A percentile compares a stretch with the other conserved stretches of the same genome.
phyloP scores from a whole-genome alignment of 805 yeast genomes.

The Ogataea trehaloabstinens region DNA sequence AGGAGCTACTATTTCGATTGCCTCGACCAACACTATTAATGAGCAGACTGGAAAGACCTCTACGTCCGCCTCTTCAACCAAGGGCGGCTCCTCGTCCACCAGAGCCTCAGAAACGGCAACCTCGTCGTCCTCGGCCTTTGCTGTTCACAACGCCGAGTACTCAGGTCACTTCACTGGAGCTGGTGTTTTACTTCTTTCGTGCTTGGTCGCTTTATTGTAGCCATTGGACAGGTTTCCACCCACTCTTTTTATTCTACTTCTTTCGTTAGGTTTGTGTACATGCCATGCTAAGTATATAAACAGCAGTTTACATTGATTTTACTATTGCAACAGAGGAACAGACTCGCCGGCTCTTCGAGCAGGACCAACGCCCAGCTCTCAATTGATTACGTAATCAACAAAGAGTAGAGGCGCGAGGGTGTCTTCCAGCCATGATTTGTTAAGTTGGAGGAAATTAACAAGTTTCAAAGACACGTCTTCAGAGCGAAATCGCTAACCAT shows the following conservation, averaged over 20 bases:
- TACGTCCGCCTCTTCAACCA: conserved; percentile 21
- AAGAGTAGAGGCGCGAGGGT: too few species aligned
- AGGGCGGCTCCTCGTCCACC: conserved; percentile 16
- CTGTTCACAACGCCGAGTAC: conserved; percentile 16
- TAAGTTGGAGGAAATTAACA: neutral
- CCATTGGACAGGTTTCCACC: too few species aligned
- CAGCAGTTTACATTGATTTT: too few species aligned
- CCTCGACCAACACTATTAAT: conserved; percentile 36
- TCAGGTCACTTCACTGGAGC: conserved; percentile 32
- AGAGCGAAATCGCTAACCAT: neutral
- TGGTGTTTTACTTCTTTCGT: conserved; percentile 35
- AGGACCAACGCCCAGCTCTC: too few species aligned
- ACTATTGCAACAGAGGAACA: too few species aligned
- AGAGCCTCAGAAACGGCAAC: conserved; percentile 17
- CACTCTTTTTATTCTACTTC: too few species aligned
- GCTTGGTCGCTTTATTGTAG: too few species aligned
- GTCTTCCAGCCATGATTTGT: too few species aligned
- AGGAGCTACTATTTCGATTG: conserved; percentile 38
- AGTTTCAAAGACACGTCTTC: neutral
- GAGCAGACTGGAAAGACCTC: conserved; percentile 19
- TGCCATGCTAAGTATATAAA: too few species aligned
- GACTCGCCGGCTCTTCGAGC: too few species aligned
- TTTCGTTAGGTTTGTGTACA: too few species aligned
- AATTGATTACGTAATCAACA: neutral
- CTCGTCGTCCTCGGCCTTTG: conserved; percentile 21